Base-by-base conservation (phyloP, 106 monocot species). In the Amphibolis antarctica region DNA sequence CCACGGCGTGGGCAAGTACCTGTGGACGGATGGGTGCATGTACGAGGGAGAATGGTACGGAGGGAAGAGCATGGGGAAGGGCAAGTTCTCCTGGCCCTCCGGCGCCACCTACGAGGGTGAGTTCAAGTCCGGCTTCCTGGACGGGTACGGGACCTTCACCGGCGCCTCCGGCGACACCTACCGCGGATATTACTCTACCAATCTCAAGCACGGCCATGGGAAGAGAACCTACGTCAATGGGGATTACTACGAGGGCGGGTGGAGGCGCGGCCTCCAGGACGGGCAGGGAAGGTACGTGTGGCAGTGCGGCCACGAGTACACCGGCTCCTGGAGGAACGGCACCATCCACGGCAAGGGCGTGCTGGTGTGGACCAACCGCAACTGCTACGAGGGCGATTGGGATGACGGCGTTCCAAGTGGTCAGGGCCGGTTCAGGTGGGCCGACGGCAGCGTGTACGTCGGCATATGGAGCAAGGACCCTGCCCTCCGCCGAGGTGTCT, bases 11-110 rank as follows among this genome's bases (percentile, higher is more conserved):
- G 94, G 94, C 2, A 96, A 96, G 69, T 96, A 96, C 60, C 76
- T 96, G 46, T 96, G 94, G 94, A 84, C 78, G 1, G 89, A 96
- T 56, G 94, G 89, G 18, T 96, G 94, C 66, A 84, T 96, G 89
- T 96, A 96, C 77, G 94, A 89, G 59, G 94, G 94, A 17, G 81
- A 89, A 28, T 96, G 94, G 94, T 70, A 46, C 15, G 44, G 55
- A 46, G 86, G 89, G 17, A 85, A 74, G 66, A 81, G 86, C 17
- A 84, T 60, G 19, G 94, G 94, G 9, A 66, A 61, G 4, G 94
- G 94, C 21, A 96, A 82, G 76, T 96, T 96, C 74, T 84, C 86
- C 2, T 93, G 93, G n/a, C n/a, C n/a, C n/a, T n/a, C n/a, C n/a
- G n/a, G n/a, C n/a, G n/a, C n/a, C n/a, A n/a, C n/a, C n/a, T 93